Conservation (phyloP, 2,329 filamentous ascomycete genomes). For the Pseudogymnoascus sp. region DNA sequence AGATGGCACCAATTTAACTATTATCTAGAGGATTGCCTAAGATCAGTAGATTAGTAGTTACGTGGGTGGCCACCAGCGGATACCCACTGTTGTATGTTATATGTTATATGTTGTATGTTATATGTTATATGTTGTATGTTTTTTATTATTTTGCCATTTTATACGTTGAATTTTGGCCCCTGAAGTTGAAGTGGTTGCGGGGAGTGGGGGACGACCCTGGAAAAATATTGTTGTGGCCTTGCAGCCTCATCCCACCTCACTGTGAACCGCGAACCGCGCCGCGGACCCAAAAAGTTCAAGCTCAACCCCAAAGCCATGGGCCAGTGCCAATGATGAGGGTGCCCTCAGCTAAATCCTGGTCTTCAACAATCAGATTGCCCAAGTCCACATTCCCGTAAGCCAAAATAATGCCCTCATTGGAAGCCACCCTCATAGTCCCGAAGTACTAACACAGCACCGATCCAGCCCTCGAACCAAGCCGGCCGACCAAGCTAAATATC, state of each 20-base stretch:
- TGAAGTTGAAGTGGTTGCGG: too few species aligned
- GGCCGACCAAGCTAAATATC: slow-evolving; percentile 47
- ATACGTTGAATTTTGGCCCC: too few species aligned
- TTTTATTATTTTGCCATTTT: too few species aligned
- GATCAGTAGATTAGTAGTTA: too few species aligned
- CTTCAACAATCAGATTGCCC: slow-evolving; percentile 67
- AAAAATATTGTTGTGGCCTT: slow-evolving; percentile 8
- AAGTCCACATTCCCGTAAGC: slow-evolving; percentile 65
- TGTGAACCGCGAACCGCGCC: background rate
- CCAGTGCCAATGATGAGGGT: slow-evolving; percentile 6
- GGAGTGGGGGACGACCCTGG: background rate
- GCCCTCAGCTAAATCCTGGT: slow-evolving; percentile 51
- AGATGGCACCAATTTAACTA: too few species aligned
- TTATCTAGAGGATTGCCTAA: too few species aligned
- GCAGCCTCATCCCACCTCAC: background rate
- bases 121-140: too few species aligned
- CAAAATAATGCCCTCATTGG: background rate
- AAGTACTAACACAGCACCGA: slow-evolving; percentile 13
- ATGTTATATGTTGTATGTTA: too few species aligned
- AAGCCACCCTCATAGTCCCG: background rate
- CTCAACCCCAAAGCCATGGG: slow-evolving; percentile 2
- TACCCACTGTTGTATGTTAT: too few species aligned
- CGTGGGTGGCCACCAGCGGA: too few species aligned
- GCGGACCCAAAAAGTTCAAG: background rate
- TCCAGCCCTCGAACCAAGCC: slow-evolving; percentile 31